phyloP scores from a whole-genome alignment of 129 eudicot species.

The Chrysanthemum lavandulifolium region DNA sequence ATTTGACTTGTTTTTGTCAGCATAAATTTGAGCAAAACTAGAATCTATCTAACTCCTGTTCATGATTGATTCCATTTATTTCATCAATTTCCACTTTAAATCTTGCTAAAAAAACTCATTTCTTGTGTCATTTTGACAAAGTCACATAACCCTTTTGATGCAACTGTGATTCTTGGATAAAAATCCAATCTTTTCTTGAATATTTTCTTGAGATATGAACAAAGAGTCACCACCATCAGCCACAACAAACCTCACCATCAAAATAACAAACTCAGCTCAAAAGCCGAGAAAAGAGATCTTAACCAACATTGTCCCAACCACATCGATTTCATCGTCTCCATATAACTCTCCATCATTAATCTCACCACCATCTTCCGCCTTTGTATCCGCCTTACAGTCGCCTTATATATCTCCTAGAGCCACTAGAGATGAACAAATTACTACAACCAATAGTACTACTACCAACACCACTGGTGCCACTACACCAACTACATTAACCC shows the following conservation, averaged over 20 bases:
- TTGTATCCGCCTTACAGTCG: slow-evolving; percentile 87
- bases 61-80: slow-evolving; percentile 29
- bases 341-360: slow-evolving; percentile 70
- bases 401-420: slow-evolving; percentile 95
- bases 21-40: slow-evolving; percentile 46
- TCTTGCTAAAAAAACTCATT: background rate
- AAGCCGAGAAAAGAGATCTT: slow-evolving; percentile 37
- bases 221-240: slow-evolving; percentile 43
- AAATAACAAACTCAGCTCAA: slow-evolving; percentile 44
- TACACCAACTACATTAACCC: slow-evolving; percentile 50
- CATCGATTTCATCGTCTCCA: slow-evolving; percentile 61
- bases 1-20: slow-evolving; percentile 28
- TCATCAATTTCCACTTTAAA: slow-evolving; percentile 18
- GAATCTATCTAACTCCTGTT: slow-evolving; percentile 48
- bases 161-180: slow-evolving; percentile 19
- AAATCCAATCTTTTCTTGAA: slow-evolving; percentile 20
- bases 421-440: slow-evolving; percentile 37
- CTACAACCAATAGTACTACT: slow-evolving; percentile 5
- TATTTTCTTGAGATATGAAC: slow-evolving; percentile 38
- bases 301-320: slow-evolving; percentile 37
- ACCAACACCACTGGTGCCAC: slow-evolving; percentile 27
- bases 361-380: slow-evolving; percentile 91
- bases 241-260: slow-evolving; percentile 63
- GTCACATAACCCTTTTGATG: slow-evolving; percentile 7
- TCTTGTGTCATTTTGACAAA: slow-evolving; percentile 16